Conservation (phyloP, 768 basidiomycete genomes). For the Tricholoma bakamatsutake region DNA sequence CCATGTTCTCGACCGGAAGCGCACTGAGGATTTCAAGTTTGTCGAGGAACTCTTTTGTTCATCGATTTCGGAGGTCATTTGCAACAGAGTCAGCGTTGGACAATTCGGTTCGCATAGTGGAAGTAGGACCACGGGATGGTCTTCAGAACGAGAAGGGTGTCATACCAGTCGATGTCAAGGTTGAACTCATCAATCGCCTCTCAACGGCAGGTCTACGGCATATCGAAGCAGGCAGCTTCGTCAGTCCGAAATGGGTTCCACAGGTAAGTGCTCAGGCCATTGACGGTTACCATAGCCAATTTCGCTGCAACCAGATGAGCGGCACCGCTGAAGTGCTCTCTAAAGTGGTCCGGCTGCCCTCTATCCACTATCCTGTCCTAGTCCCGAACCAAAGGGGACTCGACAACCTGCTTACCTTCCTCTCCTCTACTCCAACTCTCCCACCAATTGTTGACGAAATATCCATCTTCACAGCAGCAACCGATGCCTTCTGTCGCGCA, state of each 20-base stretch:
- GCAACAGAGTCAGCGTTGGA: constrained; percentile 19
- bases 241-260: constrained; percentile 90
- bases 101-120: constrained; percentile 64
- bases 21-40: background rate
- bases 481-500: constrained; percentile 79
- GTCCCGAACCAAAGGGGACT: constrained; percentile 78
- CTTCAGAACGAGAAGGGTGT: constrained; percentile 82
- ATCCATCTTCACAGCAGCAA: constrained; percentile 84
- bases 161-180: constrained; percentile 69
- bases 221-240: constrained; percentile 87
- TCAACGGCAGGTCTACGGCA: constrained; percentile 57
- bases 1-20: background rate
- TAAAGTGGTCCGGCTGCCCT: constrained; percentile 43
- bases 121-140: constrained; percentile 89
- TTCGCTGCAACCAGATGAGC: constrained; percentile 58
- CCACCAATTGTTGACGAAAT: constrained; percentile 73
- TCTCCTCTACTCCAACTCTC: constrained; percentile 31
- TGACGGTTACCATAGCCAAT: background rate
- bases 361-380: constrained; percentile 71
- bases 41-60: background rate
- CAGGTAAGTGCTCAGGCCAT: constrained; percentile 46
- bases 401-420: constrained; percentile 56
- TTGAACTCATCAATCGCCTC: constrained; percentile 74
- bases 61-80: constrained; percentile 11
- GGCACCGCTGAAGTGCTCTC: constrained; percentile 74